These are phyloP conservation scores for Amphicarpaea edgeworthii DNA, from an alignment of 306 rosid genomes.

Conservation along the genomic window DNA sequence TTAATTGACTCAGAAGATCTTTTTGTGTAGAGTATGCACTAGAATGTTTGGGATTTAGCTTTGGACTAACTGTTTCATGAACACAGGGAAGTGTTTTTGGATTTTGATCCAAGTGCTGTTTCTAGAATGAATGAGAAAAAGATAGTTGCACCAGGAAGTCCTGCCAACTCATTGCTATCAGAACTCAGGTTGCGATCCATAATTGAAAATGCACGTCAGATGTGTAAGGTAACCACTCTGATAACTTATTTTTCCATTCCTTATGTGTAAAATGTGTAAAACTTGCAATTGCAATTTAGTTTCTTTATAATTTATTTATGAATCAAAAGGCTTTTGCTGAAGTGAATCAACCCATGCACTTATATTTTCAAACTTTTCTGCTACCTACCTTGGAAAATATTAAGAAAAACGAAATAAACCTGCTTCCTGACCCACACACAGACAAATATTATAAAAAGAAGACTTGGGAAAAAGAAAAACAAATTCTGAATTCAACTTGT, in stretches of 20 bases:
- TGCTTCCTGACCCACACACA: constrained; percentile 48
- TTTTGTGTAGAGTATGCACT: constrained; percentile 27
- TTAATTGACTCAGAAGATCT: constrained; percentile 28
- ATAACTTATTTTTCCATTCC: constrained; percentile 14
- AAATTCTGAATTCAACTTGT: constrained; percentile 36
- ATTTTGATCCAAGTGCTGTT: constrained; percentile 71
- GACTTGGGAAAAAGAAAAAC: constrained; percentile 16
- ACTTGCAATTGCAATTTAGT: constrained; percentile 5
- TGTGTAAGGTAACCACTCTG: constrained; percentile 61
- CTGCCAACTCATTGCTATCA: constrained; percentile 70
- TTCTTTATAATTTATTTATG: not conserved
- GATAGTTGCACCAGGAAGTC: constrained; percentile 61
- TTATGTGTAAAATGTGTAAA: constrained; percentile 19
- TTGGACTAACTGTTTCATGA: constrained; percentile 41
- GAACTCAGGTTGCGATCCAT: constrained; percentile 75
- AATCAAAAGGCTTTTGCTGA: constrained; percentile 36
- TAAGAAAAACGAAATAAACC: constrained; percentile 36
- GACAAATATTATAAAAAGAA: constrained; percentile 17
- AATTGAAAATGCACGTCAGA: constrained; percentile 80
- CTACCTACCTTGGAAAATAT: constrained; percentile 46
- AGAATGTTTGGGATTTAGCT: constrained; percentile 29
- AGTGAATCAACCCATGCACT: constrained; percentile 32
- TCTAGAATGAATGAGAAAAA: constrained; percentile 74
- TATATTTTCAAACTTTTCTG: constrained; percentile 50
- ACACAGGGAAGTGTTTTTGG: constrained; percentile 71